Evolutionary conservation across 306 rosid genomes (phyloP), one percentile per base, ranked within the genome.

Genomic region (Cercis canadensis): DNA sequence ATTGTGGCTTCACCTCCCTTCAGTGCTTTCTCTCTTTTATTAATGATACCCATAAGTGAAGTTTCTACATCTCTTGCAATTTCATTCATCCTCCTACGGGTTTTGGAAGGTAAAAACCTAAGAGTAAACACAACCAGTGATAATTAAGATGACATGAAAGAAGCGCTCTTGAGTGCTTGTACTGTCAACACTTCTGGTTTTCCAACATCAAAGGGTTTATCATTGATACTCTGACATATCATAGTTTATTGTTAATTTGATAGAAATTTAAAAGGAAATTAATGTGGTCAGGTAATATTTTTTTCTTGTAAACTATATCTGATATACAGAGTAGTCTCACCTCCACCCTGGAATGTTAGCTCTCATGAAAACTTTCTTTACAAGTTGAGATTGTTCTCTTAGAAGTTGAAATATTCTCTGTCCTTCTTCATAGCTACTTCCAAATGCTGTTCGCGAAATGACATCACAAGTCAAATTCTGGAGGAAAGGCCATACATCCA

Each of bases 361-460:
- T 50, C 40, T 50, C 3, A n/a, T 50, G 0, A 12, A 0, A 14
- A 32, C 5, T 65, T 61, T 40, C 0, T 50, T 10, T 14, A 18
- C 0, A 33, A 60, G 58, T 62, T 47, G 11, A 6, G 40, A 49
- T 69, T 62, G 86, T 47, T 82, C 87, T 18, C 5, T 78, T 10
- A 55, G 65, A 58, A 84, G 91, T 36, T 78, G 53, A 75, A 86
- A 86, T 78, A 86, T 83, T 73, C 66, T 73, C 37, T 4, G 75
- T 66, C 91, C 88, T 69, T 86, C 86, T 65, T 80, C 78, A 29
- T 72, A 83, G 57, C 76, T 86, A 41, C 85, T 80, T 57, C 87
- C 86, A 67, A 83, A 83, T 47, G 87, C 67, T 15, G 87, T 33
- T 8, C 83, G 70, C 34, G 87, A 75, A 36, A 86, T 83, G 44